Base-by-base conservation (phyloP, 2,329 filamentous ascomycete species). In the Dryadomyces sulphureus region DNA sequence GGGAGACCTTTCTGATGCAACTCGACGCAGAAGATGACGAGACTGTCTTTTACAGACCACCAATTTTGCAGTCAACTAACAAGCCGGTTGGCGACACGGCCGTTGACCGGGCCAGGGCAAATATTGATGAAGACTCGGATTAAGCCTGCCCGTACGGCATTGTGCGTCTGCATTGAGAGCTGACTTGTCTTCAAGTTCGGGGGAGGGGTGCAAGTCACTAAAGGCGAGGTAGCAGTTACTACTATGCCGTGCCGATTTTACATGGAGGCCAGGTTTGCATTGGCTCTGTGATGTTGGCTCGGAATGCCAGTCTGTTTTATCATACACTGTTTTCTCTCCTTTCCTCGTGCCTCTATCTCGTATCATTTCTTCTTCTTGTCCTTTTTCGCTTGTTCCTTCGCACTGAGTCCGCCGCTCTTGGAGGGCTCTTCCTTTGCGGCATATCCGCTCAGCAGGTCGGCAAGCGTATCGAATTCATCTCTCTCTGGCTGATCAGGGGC, bases 1-100 rank as follows among this genome's bases (percentile, higher is more conserved):
- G 92, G 92, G 92, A 98, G 66, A 96, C 92, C 0, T 98, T 94
- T 68, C 72, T 98, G 45, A 81, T 96, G 73, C 92, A 95, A 61
- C 71, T 98, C 38, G 92, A 98, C 60, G 84, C 87, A 8, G 90
- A 94, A 56, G 90, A 96, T 49, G 87, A 94, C 53, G 86, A 80
- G 50, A 70, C 73, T 2, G 73, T 72, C 11, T 81, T 81, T 56
- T 81, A 81, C 60, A 70, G 73, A 47, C 75, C 77, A 5, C 76
- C 77, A 3, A 71, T 78, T n/a, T 68, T 73, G 53, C 66, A 73
- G 50, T 54, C 63, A 22, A 56, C 63, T 43, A 48, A 40, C 44
- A 64, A 67, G 61, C 62, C 65, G 38, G 61, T 64, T 1, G 74
- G 74, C 5, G 60, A 79, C 53, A 78, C 75, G n/a, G 75, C 72